Percentiles rank a stretch among this genome's conserved stretches.
phyloP scores from a whole-genome alignment of 2,329 filamentous ascomycete genomes.

The Exophiala sp. region DNA sequence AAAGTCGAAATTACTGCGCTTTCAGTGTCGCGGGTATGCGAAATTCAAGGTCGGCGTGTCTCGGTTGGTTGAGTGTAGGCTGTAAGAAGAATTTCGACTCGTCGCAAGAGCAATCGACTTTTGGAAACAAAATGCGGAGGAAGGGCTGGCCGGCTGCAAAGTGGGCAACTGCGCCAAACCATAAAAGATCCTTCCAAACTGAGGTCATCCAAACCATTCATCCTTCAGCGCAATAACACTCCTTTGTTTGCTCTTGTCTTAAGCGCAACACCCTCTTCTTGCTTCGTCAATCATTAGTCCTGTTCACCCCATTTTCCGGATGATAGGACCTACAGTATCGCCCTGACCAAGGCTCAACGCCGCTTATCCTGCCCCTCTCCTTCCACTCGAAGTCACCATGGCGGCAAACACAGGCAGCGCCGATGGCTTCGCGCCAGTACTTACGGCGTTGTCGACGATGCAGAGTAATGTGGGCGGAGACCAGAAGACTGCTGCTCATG shows the following conservation, averaged over 20 bases:
- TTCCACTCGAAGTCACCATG: constrained; percentile 50
- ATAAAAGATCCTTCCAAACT: constrained; percentile 4
- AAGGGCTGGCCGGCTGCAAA: constrained; percentile 6
- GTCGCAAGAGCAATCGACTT: constrained; percentile 1
- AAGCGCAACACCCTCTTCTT: constrained; percentile 20
- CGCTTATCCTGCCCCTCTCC: constrained; percentile 18
- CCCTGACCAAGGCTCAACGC: constrained; percentile 16
- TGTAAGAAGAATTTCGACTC: neutral
- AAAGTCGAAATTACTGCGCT: neutral
- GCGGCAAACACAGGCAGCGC: constrained; percentile 61
- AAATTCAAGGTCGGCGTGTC: neutral
- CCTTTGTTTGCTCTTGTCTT: constrained; percentile 12
- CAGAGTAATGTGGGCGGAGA: constrained; percentile 73
- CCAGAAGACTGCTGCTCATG: constrained; percentile 84
- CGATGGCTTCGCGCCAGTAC: constrained; percentile 75
- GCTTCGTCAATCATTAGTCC: constrained; percentile 28
- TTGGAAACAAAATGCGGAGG: constrained; percentile 17
- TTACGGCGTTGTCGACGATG: constrained; percentile 89
- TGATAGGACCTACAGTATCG: constrained; percentile 4
- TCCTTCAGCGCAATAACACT: neutral
- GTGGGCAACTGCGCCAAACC: constrained; percentile 4
- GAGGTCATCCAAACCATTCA: constrained; percentile 16
- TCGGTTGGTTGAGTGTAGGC: neutral
- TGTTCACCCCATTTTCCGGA: constrained; percentile 5
- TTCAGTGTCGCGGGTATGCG: neutral